Evolutionary conservation across 805 yeast species (phyloP), one percentile per base, ranked within the genome.

Genomic region (Myxozyma kluyveri): DNA sequence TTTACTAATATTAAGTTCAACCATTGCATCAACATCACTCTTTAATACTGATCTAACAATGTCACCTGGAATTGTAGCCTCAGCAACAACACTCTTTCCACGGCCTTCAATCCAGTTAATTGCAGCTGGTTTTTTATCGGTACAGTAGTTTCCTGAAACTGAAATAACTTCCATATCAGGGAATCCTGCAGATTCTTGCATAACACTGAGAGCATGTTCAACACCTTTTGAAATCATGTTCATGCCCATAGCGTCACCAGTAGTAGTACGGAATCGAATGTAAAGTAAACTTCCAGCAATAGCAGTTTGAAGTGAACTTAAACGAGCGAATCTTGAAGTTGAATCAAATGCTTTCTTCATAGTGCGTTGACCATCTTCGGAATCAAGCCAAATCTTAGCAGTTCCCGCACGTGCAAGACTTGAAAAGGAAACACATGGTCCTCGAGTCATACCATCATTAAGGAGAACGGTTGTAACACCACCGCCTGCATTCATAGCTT

Each of bases 211-310:
- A 0, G 96, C 81, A 68, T 75, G 77, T 68, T 93, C 99, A 42
- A 89, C 96, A 70, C 99, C 99, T 72, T 93, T 93, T 26, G 98
- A 91, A 56, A 93, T 93, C 99, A 93, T 93, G 69, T 93, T 93
- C 99, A 93, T 93, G 60, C 99, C 99, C 99, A 93, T 93, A 18
- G 99, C 99, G 75, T 93, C 99, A 70, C 99, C 99, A 18, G 99
- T 93, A 36, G 96, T 89, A n/a, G 99, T 95, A 68, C 90, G 82
- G 76, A 93, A 93, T 66, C 99, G 82, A 63, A 93, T 84, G 65
- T 80, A 93, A 63, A 93, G 75, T 62, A 86, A 75, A 44, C 85
- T 85, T 27, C 99, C 99, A 17, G 99, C 99, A 69, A 91, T 75
- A 2, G 98, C 95, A 17, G 97, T 88, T 69, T 88, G 86, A 60